phyloP scores from a whole-genome alignment of 441 rosid species.

The Pelargonium fulgidum region DNA sequence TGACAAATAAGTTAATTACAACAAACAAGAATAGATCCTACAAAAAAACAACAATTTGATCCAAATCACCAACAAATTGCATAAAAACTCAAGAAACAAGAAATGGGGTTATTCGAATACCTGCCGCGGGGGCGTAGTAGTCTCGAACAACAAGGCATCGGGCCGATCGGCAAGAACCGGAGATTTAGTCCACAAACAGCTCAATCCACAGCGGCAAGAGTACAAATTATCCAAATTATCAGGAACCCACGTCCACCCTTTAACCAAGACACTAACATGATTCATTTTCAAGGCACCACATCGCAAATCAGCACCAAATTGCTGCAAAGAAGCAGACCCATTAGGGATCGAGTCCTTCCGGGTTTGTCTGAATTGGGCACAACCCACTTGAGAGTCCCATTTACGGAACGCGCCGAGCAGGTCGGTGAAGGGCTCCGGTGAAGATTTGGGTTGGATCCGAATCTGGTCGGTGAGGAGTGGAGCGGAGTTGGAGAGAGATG shows the following conservation, averaged over 20 bases:
- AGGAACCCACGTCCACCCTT: constrained; percentile 97
- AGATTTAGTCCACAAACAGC: constrained; percentile 95
- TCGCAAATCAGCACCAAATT: constrained; percentile 28
- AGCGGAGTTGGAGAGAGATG: constrained; percentile 41
- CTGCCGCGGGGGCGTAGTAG: constrained; percentile 67
- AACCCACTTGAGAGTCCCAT: constrained; percentile 84
- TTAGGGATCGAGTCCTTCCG: constrained; percentile 27
- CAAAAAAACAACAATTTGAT: too few species aligned
- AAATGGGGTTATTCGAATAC: constrained; percentile 24
- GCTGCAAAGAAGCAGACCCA: constrained; percentile 54
- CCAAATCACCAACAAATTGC: not conserved
- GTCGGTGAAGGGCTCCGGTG: constrained; percentile 51
- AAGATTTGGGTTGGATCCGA: constrained; percentile 9
- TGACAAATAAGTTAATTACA: too few species aligned
- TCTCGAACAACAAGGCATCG: constrained; percentile 76
- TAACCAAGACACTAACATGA: constrained; percentile 65
- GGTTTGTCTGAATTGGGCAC: constrained; percentile 51
- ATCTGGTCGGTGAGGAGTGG: not conserved
- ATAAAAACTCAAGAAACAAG: not conserved
- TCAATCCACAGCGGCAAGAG: constrained; percentile 74
- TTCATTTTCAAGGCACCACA: constrained; percentile 53
- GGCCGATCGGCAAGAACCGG: constrained; percentile 72
- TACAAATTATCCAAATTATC: constrained; percentile 86
- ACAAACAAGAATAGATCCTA: too few species aligned
- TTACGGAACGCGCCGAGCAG: constrained; percentile 42